These are phyloP conservation scores for Malassezia obtusa DNA, from an alignment of 1,284 basidiomycete genomes.

Conservation along the genomic window DNA sequence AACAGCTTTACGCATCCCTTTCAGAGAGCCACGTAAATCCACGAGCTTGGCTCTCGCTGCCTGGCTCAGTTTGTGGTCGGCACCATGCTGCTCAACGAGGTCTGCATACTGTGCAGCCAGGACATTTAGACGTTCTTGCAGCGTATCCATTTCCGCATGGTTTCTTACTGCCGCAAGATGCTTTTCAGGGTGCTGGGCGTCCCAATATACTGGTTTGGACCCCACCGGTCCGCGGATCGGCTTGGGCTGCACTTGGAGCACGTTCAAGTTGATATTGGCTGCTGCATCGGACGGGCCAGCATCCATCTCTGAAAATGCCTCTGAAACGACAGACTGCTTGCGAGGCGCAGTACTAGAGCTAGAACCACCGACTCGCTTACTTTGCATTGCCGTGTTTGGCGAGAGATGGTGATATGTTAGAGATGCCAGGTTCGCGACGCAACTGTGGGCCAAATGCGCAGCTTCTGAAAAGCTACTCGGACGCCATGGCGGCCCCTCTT, in stretches of 20 bases:
- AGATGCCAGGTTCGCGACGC: constrained; percentile 26
- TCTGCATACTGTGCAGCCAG: not conserved
- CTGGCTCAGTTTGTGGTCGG: not conserved
- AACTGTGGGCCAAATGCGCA: constrained; percentile 19
- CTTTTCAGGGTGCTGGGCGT: constrained; percentile 17
- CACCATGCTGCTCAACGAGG: not conserved
- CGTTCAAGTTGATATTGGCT: not conserved
- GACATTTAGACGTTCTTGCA: not conserved
- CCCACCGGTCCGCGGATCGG: constrained; percentile 15
- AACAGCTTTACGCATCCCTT: constrained; percentile 1
- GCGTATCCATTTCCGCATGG: not conserved
- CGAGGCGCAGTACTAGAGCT: not conserved
- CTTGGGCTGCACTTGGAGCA: constrained; percentile 8
- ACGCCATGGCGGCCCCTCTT: not conserved
- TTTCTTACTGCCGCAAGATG: constrained; percentile 3
- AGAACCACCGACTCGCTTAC: constrained; percentile 12
- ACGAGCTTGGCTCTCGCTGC: not conserved
- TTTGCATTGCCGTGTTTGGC: constrained; percentile 37
- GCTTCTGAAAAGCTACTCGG: not conserved
- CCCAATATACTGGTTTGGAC: constrained; percentile 5
- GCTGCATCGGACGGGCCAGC: not conserved
- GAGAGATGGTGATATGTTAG: constrained; percentile 42
- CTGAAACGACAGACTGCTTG: not conserved
- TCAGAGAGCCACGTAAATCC: constrained; percentile 11
- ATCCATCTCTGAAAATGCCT: not conserved